Percentiles rank a stretch among this genome's conserved stretches.
Evolutionary conservation across 148 eudicot species (phyloP).

Genomic region (Hydrangea macrophylla): DNA sequence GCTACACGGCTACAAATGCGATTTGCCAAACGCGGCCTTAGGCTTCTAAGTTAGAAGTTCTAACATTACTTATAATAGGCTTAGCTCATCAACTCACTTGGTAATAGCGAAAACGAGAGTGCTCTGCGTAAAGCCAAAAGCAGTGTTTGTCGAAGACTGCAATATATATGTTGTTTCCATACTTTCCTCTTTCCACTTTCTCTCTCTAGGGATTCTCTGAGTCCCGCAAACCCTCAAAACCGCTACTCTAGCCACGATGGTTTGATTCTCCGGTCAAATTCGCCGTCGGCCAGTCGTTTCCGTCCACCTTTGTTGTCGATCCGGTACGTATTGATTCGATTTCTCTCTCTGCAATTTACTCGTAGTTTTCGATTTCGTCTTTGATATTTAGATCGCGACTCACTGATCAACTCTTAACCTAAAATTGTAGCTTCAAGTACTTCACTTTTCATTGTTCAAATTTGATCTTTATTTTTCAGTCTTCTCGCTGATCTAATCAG

Average conservation of each 20-base stretch:
- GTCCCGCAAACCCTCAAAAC: constrained; percentile 3
- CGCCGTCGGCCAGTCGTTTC: constrained; percentile 22
- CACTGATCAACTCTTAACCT: neutral
- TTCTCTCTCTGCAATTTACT: neutral
- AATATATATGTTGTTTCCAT: too few species aligned
- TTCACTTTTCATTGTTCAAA: neutral
- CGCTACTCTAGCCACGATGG: constrained; percentile 3
- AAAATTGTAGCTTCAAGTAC: neutral
- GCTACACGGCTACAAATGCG: too few species aligned
- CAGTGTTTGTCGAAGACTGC: too few species aligned
- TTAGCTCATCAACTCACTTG: too few species aligned
- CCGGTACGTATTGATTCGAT: constrained; percentile 21
- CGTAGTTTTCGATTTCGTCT: neutral
- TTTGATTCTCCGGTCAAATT: constrained; percentile 12
- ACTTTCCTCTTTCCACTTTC: too few species aligned
- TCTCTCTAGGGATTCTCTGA: too few species aligned
- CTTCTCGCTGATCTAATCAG: neutral
- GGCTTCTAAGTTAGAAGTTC: too few species aligned
- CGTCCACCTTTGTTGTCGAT: constrained; percentile 9
- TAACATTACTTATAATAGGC: too few species aligned
- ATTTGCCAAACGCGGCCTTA: too few species aligned
- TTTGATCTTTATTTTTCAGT: neutral
- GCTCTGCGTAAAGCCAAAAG: too few species aligned
- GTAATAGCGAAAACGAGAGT: too few species aligned
- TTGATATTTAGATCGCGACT: constrained; percentile 14